These are phyloP conservation scores for Coelastrella sp. DNA, from an alignment of 139 green algal species.

Conservation along the genomic window DNA sequence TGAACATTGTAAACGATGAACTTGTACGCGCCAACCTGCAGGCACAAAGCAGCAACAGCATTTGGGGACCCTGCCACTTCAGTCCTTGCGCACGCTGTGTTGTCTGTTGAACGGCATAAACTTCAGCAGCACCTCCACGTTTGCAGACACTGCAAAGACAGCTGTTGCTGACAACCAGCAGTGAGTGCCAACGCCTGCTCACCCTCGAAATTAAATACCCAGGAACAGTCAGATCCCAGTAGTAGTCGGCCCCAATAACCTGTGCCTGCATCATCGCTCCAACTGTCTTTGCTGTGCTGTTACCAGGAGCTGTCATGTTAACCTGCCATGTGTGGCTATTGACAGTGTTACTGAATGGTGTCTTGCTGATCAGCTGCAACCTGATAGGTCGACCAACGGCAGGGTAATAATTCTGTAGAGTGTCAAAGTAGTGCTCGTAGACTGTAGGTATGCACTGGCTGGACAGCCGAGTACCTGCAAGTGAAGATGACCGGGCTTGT, in stretches of 20 bases:
- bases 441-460: not conserved
- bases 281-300: not conserved
- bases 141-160: not conserved
- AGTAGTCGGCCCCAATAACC: not conserved
- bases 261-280: constrained; percentile 3
- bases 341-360: not conserved
- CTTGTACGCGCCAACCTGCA: constrained; percentile 13
- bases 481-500: not conserved
- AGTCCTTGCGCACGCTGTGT: too few species aligned
- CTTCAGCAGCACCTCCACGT: too few species aligned
- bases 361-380: constrained; percentile 12
- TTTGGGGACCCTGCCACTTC: too few species aligned
- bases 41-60: not conserved
- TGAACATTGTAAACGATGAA: not conserved
- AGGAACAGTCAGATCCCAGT: constrained; percentile 14
- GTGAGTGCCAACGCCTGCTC: not conserved
- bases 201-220: not conserved
- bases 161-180: not conserved
- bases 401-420: not conserved
- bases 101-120: too few species aligned
- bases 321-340: not conserved
- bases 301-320: not conserved
- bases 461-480: not conserved
- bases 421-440: constrained; percentile 18
- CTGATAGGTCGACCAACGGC: not conserved